Conservation (phyloP, 495 filamentous ascomycete species). For the Podospora australis region DNA sequence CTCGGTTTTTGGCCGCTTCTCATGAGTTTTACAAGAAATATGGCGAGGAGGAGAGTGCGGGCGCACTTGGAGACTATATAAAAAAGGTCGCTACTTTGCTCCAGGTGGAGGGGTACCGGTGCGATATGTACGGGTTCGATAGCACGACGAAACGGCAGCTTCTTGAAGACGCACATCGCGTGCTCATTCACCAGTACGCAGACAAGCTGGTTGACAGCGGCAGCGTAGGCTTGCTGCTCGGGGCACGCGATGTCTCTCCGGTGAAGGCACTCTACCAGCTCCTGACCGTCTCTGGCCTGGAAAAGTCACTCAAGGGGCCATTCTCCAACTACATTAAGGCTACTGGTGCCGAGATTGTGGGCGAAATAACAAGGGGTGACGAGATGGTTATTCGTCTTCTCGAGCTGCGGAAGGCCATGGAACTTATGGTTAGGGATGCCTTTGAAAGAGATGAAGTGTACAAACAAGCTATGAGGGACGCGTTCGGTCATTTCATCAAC, state of each 20-base stretch:
- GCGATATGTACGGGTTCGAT: constrained; percentile 73
- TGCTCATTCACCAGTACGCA: constrained; percentile 57
- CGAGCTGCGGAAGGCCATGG: constrained; percentile 72
- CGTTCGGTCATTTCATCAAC: constrained; percentile 89
- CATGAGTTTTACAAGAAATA: constrained; percentile 56
- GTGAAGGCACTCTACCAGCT: constrained; percentile 72
- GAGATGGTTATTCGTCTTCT: constrained; percentile 86
- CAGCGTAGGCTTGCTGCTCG: constrained; percentile 62
- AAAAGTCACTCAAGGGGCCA: constrained; percentile 56
- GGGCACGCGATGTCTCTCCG: constrained; percentile 55
- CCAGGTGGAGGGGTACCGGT: constrained; percentile 61
- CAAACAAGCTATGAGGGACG: constrained; percentile 68
- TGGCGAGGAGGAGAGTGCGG: constrained; percentile 52
- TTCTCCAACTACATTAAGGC: constrained; percentile 74
- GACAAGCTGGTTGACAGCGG: constrained; percentile 53
- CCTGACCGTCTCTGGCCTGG: constrained; percentile 58
- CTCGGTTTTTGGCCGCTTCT: constrained; percentile 60
- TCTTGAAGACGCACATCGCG: constrained; percentile 59
- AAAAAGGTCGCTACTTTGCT: constrained; percentile 59
- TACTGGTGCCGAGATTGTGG: constrained; percentile 71
- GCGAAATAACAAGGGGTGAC: constrained; percentile 66
- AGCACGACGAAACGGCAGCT: constrained; percentile 71
- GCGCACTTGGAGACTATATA: constrained; percentile 65
- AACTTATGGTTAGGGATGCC: constrained; percentile 62
- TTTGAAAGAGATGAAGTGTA: constrained; percentile 71